Percentiles rank a stretch among this genome's conserved stretches.
Conservation (phyloP, 495 filamentous ascomycete genomes). For the Parathielavia appendiculata region DNA sequence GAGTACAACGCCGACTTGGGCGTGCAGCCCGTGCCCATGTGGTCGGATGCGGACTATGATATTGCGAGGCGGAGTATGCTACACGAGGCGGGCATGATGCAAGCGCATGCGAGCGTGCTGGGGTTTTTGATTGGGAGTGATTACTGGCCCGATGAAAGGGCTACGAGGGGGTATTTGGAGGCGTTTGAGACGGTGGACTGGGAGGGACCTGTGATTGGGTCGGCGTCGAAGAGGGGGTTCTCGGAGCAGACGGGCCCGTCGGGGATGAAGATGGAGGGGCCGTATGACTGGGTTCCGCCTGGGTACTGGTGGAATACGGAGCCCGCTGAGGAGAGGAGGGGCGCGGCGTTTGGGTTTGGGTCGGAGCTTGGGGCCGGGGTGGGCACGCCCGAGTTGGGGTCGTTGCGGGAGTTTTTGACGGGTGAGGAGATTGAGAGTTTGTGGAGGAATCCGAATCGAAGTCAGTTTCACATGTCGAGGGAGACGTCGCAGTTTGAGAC, state of each 20-base stretch:
- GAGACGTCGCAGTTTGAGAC: conserved; percentile 49
- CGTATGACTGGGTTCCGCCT: conserved; percentile 64
- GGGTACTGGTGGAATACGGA: conserved; percentile 56
- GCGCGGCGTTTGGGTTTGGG: conserved; percentile 59
- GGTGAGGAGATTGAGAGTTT: conserved; percentile 46
- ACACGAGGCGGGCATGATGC: conserved; percentile 57
- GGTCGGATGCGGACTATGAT: conserved; percentile 49
- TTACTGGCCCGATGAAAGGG: conserved; percentile 56
- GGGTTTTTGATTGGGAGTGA: conserved; percentile 57
- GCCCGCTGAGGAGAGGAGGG: conserved; percentile 34
- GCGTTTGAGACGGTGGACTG: conserved; percentile 50
- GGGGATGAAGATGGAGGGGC: conserved; percentile 63
- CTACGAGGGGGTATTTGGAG: conserved; percentile 46
- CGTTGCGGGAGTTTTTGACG: conserved; percentile 52
- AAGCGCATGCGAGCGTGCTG: conserved; percentile 53
- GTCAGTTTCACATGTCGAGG: conserved; percentile 56
- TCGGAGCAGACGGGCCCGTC: conserved; percentile 48
- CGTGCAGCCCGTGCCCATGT: conserved; percentile 35
- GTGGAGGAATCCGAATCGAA: conserved; percentile 51
- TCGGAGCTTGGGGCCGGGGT: conserved; percentile 58
- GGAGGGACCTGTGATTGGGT: conserved; percentile 53
- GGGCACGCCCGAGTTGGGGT: conserved; percentile 54
- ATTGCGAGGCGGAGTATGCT: conserved; percentile 51
- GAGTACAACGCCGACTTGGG: conserved; percentile 53
- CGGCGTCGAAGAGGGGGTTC: conserved; percentile 52